Percentiles rank a stretch among this genome's conserved stretches.
Evolutionary conservation across 441 rosid species (phyloP).

Genomic region (Melastoma candidum): DNA sequence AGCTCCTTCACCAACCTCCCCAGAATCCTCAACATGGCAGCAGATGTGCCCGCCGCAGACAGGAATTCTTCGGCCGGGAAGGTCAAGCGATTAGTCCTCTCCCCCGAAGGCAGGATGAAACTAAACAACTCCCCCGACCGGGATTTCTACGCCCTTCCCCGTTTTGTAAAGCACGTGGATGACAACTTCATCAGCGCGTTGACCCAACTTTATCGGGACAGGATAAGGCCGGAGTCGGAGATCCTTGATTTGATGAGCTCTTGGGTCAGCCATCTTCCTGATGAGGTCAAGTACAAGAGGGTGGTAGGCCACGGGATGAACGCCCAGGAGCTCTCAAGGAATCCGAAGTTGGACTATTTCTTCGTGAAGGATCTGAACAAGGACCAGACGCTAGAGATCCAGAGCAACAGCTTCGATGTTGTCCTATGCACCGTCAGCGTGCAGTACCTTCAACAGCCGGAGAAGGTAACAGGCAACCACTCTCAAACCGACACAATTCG

Average conservation of each 20-base stretch:
- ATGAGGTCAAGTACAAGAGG: conserved; percentile 46
- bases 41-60: conserved; percentile 16
- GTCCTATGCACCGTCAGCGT: conserved; percentile 78
- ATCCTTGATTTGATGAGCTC: conserved; percentile 87
- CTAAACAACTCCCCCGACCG: conserved; percentile 49
- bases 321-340: conserved; percentile 74
- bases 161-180: conserved; percentile 84
- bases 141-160: conserved; percentile 64
- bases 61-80: conserved; percentile 37
- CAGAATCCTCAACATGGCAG: too few relatives aligned
- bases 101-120: conserved; percentile 58
- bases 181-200: conserved; percentile 57
- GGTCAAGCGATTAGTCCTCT: conserved; percentile 51
- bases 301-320: conserved; percentile 91
- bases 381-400: conserved; percentile 44
- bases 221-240: conserved; percentile 49
- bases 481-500: background rate
- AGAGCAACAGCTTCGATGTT: conserved; percentile 53
- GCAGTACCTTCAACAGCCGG: conserved; percentile 82
- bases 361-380: conserved; percentile 71
- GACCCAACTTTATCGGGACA: conserved; percentile 53
- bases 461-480: conserved; percentile 40
- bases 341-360: conserved; percentile 42
- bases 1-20: too few relatives aligned
- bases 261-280: conserved; percentile 88